These are phyloP conservation scores for Fallopia convolvulus DNA, from an alignment of 148 eudicot species.

Conservation along the genomic window DNA sequence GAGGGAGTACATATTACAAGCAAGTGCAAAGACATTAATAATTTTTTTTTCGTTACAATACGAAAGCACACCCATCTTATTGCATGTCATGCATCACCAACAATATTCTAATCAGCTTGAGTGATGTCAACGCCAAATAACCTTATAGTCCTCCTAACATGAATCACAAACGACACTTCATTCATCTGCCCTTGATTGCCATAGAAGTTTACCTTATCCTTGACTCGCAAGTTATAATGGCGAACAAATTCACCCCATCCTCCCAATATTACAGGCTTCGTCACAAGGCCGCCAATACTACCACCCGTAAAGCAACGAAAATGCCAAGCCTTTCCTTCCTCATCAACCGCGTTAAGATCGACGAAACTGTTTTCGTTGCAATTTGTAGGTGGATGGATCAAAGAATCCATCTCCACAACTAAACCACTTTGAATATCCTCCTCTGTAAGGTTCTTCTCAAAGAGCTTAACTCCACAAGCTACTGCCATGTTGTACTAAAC, in stretches of 20 bases:
- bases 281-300: not conserved
- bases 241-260: constrained; percentile 9
- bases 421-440: not conserved
- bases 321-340: not conserved
- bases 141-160: constrained; percentile 6
- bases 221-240: not conserved
- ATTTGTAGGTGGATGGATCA: not conserved
- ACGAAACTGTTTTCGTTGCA: not conserved
- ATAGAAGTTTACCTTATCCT: constrained; percentile 4
- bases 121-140: constrained; percentile 12
- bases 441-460: not conserved
- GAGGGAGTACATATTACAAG: not conserved
- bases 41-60: not conserved
- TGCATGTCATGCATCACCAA: not conserved
- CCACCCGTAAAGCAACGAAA: not conserved
- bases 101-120: not conserved
- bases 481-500: not conserved
- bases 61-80: not conserved
- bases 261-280: not conserved
- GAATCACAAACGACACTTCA: not conserved
- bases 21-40: not conserved
- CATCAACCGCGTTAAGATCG: not conserved
- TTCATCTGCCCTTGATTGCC: not conserved
- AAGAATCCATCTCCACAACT: not conserved
- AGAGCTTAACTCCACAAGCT: not conserved